Base-by-base conservation (phyloP, 2,329 filamentous ascomycete species). In the Xylaria polymorpha region DNA sequence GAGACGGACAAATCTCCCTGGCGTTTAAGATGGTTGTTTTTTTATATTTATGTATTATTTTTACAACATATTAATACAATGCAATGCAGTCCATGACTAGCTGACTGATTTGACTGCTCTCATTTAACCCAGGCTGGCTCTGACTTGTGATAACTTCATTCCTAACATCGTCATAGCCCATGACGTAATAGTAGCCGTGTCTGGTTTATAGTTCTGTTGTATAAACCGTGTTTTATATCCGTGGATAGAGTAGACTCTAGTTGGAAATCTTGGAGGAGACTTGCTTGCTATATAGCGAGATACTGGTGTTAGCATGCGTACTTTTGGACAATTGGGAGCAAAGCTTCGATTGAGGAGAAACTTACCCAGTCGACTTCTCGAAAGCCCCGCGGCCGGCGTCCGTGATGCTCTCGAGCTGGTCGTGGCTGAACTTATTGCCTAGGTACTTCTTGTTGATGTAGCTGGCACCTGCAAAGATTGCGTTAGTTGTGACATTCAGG, bases 311-410 rank as follows among this genome's bases (percentile, higher is more conserved):
- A 51, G 35, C 29, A 20, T 32, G 3, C 29, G n/a, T 14, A 12
- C 35, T 9, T 35, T 37, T 37, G 35, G 35, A 12, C 7, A 37
- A 37, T 37, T 12, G 35, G 35, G 10, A 37, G 35, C 3, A 12
- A 37, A 9, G 35, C 35, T 37, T 37, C 35, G 46, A 20, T 4
- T 1, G 12, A 20, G 56, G 3, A 55, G 14, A 25, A 18, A 51
- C 76, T 59, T 74, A 81, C 79, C 80, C 81, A 32, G 81, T 81
- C 5, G 72, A 43, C 77, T 83, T 82, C 77, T 83, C 81, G 66
- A 79, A 80, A 18, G 71, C 66, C 18, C 67, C 64, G 20, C 81
- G 80, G 0, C 68, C 72, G 62, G 76, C 75, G 61, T 80, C 77
- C 35, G 77, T 77, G 35, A 70, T 71, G 41, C 74, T 71, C 71